These are phyloP conservation scores for Hanseniaspora lindneri DNA, from an alignment of 805 yeast species.

Conservation along the genomic window DNA sequence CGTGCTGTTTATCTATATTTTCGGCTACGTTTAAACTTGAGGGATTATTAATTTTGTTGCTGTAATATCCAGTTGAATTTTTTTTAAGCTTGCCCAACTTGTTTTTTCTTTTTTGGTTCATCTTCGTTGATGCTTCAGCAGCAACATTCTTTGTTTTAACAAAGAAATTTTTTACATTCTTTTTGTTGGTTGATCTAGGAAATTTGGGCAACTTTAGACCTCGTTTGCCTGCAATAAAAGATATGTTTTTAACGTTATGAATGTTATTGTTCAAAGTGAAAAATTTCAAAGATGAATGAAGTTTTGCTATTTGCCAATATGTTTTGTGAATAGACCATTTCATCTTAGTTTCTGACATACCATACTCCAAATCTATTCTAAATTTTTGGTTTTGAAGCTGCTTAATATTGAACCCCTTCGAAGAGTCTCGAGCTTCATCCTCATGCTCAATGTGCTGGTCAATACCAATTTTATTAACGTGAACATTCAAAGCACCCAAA, in stretches of 20 bases:
- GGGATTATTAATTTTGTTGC: too few relatives aligned
- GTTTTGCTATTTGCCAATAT: conserved; percentile 54
- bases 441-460: conserved; percentile 32
- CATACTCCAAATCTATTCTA: conserved; percentile 74
- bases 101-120: conserved; percentile 4
- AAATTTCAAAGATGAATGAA: conserved; percentile 59
- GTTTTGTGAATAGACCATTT: conserved; percentile 71
- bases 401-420: conserved; percentile 3
- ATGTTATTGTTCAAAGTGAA: conserved; percentile 36
- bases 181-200: conserved; percentile 19
- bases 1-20: too few relatives aligned
- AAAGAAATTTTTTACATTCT: conserved; percentile 9
- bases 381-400: conserved; percentile 30
- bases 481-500: conserved; percentile 57
- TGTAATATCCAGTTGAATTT: too few relatives aligned
- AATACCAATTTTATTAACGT: conserved; percentile 40
- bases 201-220: conserved; percentile 25
- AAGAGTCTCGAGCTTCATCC: conserved; percentile 22
- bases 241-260: conserved; percentile 21
- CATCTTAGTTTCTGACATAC: conserved; percentile 65
- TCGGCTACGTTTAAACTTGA: too few relatives aligned
- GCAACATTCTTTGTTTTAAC: conserved; percentile 13
- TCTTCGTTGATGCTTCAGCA: conserved; percentile 10
- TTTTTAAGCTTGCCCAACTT: conserved; percentile 1
- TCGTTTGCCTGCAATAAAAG: conserved; percentile 24